A percentile compares a stretch with the other conserved stretches of the same genome.
Evolutionary conservation across 2,329 filamentous ascomycete species (phyloP).

Genomic region (Epichloe bromicola): DNA sequence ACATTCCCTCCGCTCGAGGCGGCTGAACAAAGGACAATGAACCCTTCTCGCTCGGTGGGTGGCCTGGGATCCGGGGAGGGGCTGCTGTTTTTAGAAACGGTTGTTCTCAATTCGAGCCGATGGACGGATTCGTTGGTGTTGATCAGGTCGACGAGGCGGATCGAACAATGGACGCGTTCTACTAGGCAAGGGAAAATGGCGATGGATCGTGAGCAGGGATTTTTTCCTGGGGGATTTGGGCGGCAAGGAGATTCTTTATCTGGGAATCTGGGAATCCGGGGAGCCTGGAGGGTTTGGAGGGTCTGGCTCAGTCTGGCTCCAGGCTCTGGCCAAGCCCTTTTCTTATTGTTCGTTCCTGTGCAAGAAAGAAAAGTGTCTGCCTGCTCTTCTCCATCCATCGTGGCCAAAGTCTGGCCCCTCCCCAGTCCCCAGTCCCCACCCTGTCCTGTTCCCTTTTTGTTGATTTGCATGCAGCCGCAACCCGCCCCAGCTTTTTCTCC

Average conservation of each 20-base stretch:
- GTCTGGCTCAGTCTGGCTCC: too few species aligned
- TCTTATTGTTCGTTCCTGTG: slow-evolving; percentile 1
- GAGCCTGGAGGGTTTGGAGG: not conserved
- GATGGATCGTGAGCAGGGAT: not conserved
- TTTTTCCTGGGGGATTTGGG: not conserved
- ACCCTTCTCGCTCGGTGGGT: not conserved
- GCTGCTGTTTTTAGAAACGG: not conserved
- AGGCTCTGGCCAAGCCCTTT: not conserved
- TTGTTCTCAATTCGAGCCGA: not conserved
- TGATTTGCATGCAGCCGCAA: not conserved
- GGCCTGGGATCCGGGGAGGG: not conserved
- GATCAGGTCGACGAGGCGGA: too few species aligned
- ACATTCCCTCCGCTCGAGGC: not conserved
- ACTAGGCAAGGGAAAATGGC: not conserved
- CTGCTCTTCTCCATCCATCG: not conserved
- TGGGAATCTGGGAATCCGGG: not conserved
- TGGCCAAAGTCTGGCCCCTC: not conserved
- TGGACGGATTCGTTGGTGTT: not conserved
- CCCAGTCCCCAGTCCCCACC: too few species aligned
- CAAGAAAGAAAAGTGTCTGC: not conserved
- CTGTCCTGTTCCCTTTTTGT: not conserved
- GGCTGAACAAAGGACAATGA: not conserved
- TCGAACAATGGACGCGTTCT: not conserved
- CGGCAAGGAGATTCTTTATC: slow-evolving; percentile 1
- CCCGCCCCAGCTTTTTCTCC: not conserved